Percentiles rank a stretch among this genome's conserved stretches.
Evolutionary conservation across 805 yeast species (phyloP).

Genomic region (Ascoidea rubescens): DNA sequence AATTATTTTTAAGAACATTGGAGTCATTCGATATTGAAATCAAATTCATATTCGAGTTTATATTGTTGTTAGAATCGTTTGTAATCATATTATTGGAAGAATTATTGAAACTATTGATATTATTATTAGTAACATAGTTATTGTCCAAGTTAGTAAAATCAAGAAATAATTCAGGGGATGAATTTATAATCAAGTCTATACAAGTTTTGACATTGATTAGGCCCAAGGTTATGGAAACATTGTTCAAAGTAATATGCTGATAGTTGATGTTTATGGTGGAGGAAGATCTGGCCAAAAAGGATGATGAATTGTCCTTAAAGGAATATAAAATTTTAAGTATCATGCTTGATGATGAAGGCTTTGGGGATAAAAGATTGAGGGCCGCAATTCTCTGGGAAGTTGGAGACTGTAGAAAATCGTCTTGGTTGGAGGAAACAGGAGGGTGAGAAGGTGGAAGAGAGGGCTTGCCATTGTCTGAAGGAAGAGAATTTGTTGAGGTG

Average conservation of each 20-base stretch:
- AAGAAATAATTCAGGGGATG: slow-evolving; percentile 8
- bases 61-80: too few relatives aligned
- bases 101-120: too few relatives aligned
- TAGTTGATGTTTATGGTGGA: slow-evolving; percentile 5
- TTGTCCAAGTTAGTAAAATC: too few relatives aligned
- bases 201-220: slow-evolving; percentile 6
- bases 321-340: background rate
- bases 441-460: too few relatives aligned
- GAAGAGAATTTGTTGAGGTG: too few relatives aligned
- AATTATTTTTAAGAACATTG: background rate
- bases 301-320: background rate
- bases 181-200: slow-evolving; percentile 3
- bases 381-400: background rate
- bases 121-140: too few relatives aligned
- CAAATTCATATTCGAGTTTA: too few relatives aligned
- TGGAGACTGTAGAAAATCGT: background rate
- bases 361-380: too few relatives aligned
- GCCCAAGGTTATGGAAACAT: slow-evolving; percentile 8
- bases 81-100: too few relatives aligned
- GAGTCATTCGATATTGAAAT: background rate
- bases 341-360: background rate
- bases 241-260: slow-evolving; percentile 9
- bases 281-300: slow-evolving; percentile 5
- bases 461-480: too few relatives aligned
- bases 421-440: too few relatives aligned